Evolutionary conservation across 306 rosid species (phyloP), one percentile per base, ranked within the genome.

Genomic region (Benincasa hispida): DNA sequence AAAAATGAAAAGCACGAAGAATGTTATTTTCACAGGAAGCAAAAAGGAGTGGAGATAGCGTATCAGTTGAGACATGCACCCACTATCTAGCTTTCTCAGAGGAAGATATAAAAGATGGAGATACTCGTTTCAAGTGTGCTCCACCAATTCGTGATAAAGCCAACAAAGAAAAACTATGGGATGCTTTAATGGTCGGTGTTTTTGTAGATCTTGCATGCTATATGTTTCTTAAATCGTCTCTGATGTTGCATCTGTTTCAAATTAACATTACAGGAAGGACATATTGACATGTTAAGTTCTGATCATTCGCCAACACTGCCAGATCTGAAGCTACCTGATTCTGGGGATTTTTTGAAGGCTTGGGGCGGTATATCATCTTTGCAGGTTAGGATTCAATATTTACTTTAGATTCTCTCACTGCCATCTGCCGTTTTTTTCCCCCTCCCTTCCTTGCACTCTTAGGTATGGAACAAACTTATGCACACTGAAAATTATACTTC

Each of bases 301-400:
- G 98, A 94, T 82, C 98, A 94, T 82, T 94, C 97, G 45, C 97
- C 98, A 9, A 87, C 97, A 6, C 65, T 79, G n/a, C 97, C 97
- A 37, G 80, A 91, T 76, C 98, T 90, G 78, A 94, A 94, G 92
- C 95, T 85, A 69, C 90, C 87, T 58, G 81, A 90, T 39, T 90
- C 87, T 72, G 98, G 97, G 34, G 84, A 94, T 83, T 90, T 94
- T 82, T 82, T 94, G 80, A 94, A 15, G 85, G 98, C 97, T 24
- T 94, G 98, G 98, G 98, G 98, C 65, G 98, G 98, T 77, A 82
- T 94, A 79, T 94, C 97, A 1, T 83, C 95, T 77, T 80, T 94
- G 85, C 94, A 93, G 98, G 98, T 91, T 79, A 24, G 83, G 50
- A 74, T 42, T 21, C 15, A 1, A 72, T 17, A 48, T 72, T 48